Base-by-base conservation (phyloP, 805 yeast genomes). In the Kodamaea lidongshanica region DNA sequence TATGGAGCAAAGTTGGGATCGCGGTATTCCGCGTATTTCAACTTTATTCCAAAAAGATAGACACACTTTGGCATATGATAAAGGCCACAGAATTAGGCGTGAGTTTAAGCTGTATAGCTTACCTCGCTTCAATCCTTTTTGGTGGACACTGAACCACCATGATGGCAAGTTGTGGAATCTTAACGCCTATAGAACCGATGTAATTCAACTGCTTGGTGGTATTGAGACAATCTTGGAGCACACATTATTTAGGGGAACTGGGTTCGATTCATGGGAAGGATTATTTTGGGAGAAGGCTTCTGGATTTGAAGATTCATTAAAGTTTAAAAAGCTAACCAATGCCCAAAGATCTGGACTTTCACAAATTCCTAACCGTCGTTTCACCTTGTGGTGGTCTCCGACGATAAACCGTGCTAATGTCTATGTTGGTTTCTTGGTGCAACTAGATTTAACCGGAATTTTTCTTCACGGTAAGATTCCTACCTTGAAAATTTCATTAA, bases 331-430 rank as follows among this genome's bases (percentile, higher is more conserved):
- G 52, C 70, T 92, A 44, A 92, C 99, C 1, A 89, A 89, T 57
- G 99, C 99, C 1, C 99, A 92, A 64, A 69, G 98, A 48, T 80
- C 96, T 4, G 99, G 99, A 52, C 70, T 92, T 41, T 84, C 94
- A 49, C 99, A 92, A 60, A 89, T 92, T 48, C 99, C 99, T 3
- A 92, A 92, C 52, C 79, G 99, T 53, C 72, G 99, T 26, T 92
- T 92, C 52, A 92, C 98, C 0, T 62, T 92, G 17, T 92, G 99
- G 99, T 92, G 99, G 99, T 87, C 96, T 0, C 99, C 99, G 5
- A 92, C 99, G 0, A 92, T 92, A 46, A 92, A 92, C 49, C 73
- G 99, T 41, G 98, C 98, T 5, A 92, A 92, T 50, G 97, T 92
- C 15, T 92, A 92, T 50, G 96, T 92, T 34, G 99, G 99, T 16